Conservation (phyloP, 2,329 filamentous ascomycete species). For the Coniochaeta hoffmannii region DNA sequence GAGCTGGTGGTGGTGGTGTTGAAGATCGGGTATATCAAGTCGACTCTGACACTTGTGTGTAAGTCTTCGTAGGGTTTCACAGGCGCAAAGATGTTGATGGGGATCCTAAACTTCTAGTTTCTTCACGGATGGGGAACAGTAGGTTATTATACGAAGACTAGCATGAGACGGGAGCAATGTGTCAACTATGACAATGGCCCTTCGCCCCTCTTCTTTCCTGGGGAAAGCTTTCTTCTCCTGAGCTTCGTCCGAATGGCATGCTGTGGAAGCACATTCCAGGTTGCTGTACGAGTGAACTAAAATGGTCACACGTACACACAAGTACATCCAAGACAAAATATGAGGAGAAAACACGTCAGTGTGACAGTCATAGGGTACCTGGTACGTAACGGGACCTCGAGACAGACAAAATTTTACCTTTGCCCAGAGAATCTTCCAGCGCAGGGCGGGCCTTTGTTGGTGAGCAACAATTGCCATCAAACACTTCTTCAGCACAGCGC, state of each 20-base stretch:
- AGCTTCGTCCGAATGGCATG: neutral
- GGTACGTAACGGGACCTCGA: neutral
- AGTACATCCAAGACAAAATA: neutral
- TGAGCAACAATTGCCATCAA: neutral
- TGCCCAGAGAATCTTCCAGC: conserved; percentile 1
- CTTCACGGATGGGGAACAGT: neutral
- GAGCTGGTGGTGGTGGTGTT: neutral
- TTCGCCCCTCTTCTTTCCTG: conserved; percentile 1
- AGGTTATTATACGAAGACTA: conserved; percentile 4
- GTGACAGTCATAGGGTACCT: neutral
- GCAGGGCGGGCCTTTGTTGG: neutral
- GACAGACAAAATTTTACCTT: conserved; percentile 2
- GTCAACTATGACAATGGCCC: conserved; percentile 1
- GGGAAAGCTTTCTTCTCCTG: neutral
- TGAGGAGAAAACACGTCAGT: neutral
- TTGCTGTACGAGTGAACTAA: neutral
- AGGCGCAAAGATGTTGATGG: neutral
- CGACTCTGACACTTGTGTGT: neutral
- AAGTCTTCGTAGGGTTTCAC: neutral
- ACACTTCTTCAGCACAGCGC: neutral
- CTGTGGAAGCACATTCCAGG: conserved; percentile 2
- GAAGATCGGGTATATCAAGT: neutral
- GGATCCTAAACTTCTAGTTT: conserved; percentile 2
- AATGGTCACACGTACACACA: neutral
- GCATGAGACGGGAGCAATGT: neutral